These are phyloP conservation scores for Pilobolus umbonatus DNA, from an alignment of 192 early-diverging fungal genomes.

Conservation along the genomic window DNA sequence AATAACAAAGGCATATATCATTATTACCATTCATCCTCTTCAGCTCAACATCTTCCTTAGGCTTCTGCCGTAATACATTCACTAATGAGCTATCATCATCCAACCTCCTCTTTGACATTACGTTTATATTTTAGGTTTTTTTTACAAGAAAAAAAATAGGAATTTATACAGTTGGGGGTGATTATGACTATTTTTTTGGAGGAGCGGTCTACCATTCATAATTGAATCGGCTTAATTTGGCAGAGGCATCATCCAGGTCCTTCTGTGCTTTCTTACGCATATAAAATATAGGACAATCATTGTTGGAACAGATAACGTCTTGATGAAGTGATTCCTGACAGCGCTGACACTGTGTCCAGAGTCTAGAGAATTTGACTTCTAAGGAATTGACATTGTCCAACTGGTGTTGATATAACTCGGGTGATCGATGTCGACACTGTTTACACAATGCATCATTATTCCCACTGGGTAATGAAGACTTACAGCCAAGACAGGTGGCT, in stretches of 20 bases:
- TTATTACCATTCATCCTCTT: too few relatives aligned
- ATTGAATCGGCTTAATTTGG: slow-evolving; percentile 71
- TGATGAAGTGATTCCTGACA: slow-evolving; percentile 94
- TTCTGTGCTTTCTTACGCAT: slow-evolving; percentile 98
- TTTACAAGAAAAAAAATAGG: too few relatives aligned
- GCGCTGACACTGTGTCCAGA: slow-evolving; percentile 98
- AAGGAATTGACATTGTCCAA: slow-evolving; percentile 55
- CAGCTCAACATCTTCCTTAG: too few relatives aligned
- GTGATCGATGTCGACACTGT: slow-evolving; percentile 64
- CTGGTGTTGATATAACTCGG: slow-evolving; percentile 78
- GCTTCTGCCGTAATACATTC: too few relatives aligned
- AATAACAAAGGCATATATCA: too few relatives aligned
- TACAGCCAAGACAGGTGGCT: slow-evolving; percentile 91
- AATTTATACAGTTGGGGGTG: too few relatives aligned
- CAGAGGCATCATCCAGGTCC: slow-evolving; percentile 74
- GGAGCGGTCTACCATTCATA: slow-evolving; percentile 34
- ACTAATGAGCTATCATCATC: too few relatives aligned
- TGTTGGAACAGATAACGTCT: slow-evolving; percentile 91
- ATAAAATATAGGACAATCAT: slow-evolving; percentile 97
- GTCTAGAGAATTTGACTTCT: slow-evolving; percentile 73
- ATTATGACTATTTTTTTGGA: too few relatives aligned
- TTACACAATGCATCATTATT: slow-evolving; percentile 35
- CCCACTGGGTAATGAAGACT: slow-evolving; percentile 67
- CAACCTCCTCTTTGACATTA: too few relatives aligned
- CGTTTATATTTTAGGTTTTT: too few relatives aligned